Conservation (phyloP, 208 protist genomes). For the Phytomonas francai region DNA sequence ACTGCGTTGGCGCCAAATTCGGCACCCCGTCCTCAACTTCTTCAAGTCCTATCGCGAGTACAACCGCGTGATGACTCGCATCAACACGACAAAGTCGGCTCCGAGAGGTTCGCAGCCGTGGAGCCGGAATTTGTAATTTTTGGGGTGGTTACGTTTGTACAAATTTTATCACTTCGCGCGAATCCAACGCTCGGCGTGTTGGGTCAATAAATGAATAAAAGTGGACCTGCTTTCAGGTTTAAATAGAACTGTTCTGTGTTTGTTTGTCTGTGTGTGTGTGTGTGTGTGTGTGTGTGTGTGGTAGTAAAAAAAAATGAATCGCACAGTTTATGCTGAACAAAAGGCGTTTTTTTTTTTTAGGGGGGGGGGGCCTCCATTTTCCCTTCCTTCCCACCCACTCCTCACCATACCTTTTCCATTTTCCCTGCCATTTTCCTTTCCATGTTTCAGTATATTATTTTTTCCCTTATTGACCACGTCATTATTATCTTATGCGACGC, state of each 20-base stretch:
- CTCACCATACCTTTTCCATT: not conserved
- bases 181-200: not conserved
- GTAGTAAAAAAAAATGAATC: not conserved
- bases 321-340: not conserved
- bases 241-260: not conserved
- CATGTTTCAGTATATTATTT: not conserved
- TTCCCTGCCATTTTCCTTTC: constrained; percentile 11
- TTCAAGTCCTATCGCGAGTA: constrained; percentile 84
- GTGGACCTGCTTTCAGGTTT: not conserved
- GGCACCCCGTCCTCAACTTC: constrained; percentile 82
- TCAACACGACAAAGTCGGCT: constrained; percentile 73
- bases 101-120: constrained; percentile 63
- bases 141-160: not conserved
- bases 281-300: not conserved
- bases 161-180: not conserved
- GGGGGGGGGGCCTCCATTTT: too few relatives aligned
- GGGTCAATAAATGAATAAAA: not conserved
- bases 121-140: constrained; percentile 59
- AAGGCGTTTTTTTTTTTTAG: constrained; percentile 7
- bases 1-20: constrained; percentile 62
- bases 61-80: constrained; percentile 60
- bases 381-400: not conserved
- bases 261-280: constrained; percentile 2
- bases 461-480: not conserved
- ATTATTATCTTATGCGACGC: not conserved